phyloP scores from a whole-genome alignment of 148 eudicot genomes.

The Mesembryanthemum crystallinum region DNA sequence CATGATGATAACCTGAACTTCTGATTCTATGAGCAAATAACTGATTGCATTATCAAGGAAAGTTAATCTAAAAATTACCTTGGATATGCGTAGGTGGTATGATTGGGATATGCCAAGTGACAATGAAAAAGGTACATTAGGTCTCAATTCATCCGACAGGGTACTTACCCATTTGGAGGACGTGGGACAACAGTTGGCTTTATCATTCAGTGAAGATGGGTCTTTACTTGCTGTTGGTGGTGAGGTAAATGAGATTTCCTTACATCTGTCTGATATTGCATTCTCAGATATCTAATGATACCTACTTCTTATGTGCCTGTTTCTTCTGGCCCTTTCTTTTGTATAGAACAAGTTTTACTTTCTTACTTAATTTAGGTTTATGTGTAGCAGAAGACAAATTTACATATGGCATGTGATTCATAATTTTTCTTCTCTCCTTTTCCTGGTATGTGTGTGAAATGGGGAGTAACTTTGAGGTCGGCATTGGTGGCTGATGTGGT shows the following conservation, averaged over 20 bases:
- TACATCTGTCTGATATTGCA: constrained; percentile 16
- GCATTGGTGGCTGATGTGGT: neutral
- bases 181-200: constrained; percentile 76
- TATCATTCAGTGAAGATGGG: constrained; percentile 61
- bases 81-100: constrained; percentile 47
- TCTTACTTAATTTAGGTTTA: neutral
- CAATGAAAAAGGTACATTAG: constrained; percentile 28
- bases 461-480: neutral
- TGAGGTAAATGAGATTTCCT: constrained; percentile 54
- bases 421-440: neutral
- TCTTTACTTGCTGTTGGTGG: constrained; percentile 75
- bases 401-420: neutral
- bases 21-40: neutral
- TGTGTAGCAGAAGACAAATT: neutral
- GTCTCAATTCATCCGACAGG: constrained; percentile 51
- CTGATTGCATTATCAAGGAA: neutral
- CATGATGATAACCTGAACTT: neutral
- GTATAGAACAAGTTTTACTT: neutral
- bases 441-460: neutral
- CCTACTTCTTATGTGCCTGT: neutral
- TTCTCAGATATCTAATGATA: neutral
- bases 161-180: constrained; percentile 56
- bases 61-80: neutral
- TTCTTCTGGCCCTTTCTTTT: neutral
- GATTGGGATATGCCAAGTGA: constrained; percentile 50